Evolutionary conservation across 306 rosid species (phyloP), one percentile per base, ranked within the genome.

Genomic region (Quercus agrifolia): DNA sequence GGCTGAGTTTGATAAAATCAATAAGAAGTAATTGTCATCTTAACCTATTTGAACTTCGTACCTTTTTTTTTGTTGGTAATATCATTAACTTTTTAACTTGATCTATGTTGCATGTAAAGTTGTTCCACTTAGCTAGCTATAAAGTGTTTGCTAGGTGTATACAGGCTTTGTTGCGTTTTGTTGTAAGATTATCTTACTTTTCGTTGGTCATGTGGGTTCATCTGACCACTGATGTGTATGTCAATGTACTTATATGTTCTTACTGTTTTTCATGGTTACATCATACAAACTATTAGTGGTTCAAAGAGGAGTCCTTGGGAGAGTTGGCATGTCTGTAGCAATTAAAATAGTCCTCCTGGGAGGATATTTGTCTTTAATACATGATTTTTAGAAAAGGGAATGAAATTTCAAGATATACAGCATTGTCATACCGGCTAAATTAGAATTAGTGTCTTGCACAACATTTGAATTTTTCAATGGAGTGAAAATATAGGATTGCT

Each of bases 1-100:
- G 89, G 92, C 97, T 25, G 98, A 95, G 88, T 93, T 91, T 78
- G 98, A 90, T 57, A 90, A 89, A 89, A 83, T 95, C 74, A 92
- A 93, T 76, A 78, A 91, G 85, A 91, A 88, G 98, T 92, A 89
- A 61, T 11, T 25, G 57, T 73, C 62, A 51, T 14, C 11, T 66
- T 66, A 66, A 18, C 7, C 20, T 4, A 2, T 27, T 13, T 13
- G 13, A 17, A 5, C 14, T 62, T 14, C 9, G 0, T 11, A 3
- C 5, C 4, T 28, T 14, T 6, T 10, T 12, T 25, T 25, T 25
- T 23, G 4, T 11, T 61, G 14, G 13, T 11, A 23, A n/a, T 19
- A 58, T 58, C 27, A 25, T 18, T 62, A 25, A 62, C 38, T 19
- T 19, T 25, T 27, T 10, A 62, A 13, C 69, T 62, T 14, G n/a